Base-by-base conservation (phyloP, 129 eudicot genomes). In the Flaveria trinervia region DNA sequence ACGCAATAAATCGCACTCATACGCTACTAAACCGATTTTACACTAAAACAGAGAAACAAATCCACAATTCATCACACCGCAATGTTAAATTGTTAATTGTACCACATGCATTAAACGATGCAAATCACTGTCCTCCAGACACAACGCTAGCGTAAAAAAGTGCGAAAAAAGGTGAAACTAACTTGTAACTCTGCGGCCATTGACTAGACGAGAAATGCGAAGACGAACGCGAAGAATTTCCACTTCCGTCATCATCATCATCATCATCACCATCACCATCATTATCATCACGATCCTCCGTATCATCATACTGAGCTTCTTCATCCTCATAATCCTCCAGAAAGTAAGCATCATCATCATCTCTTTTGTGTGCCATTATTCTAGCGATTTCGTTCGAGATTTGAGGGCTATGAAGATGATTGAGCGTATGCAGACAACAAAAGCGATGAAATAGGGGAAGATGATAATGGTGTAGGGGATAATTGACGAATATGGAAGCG, bases 141-240 rank as follows among this genome's bases (percentile, higher is more conserved):
- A 20, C 22, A 20, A 20, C 22, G 22, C 22, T 20, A 20, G 22
- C 22, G 22, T 20, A 20, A 20, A 20, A 20, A 60, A 71, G 73
- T 43, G 45, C 4, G 23, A 60, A n/a, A 71, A 12, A 33, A 0
- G 17, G 54, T 13, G n/a, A 26, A 23, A 65, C 74, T 80, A 25
- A 80, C 84, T 80, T 74, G 64, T 80, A 80, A 73, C 84, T 80
- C 72, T 80, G 84, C 51, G 84, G 84, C 84, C 84, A 80, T 73
- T 80, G 84, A 74, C 2, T 73, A 56, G 84, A 80, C 15, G 75
- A 73, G 70, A 80, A 80, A 80, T 73, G 79, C 41, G 83, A 79
- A 2, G 73, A 72, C 22, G 78, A 78, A 45, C 44, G 69, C 14
- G 68, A 14, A 26, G 81, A 71, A 25, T 4, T 23, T 7, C 73